These are phyloP conservation scores for Aspergillus hancockii DNA, from an alignment of 495 filamentous ascomycete genomes.

Conservation along the genomic window DNA sequence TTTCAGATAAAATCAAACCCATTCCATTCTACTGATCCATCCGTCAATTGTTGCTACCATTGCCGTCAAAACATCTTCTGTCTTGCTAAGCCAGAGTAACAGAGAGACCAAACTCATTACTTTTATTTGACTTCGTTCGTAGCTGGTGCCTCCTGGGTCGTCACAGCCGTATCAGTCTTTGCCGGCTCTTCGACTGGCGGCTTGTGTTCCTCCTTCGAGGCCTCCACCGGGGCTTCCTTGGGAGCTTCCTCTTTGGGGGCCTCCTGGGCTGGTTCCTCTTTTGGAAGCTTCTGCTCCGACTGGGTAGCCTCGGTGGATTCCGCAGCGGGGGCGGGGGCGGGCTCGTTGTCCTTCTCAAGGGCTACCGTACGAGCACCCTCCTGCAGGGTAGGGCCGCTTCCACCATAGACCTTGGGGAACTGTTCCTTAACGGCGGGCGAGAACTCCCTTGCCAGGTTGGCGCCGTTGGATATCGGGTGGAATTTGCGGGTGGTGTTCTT, in stretches of 20 bases:
- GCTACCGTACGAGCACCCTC: constrained; percentile 30
- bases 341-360: constrained; percentile 21
- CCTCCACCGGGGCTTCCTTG: constrained; percentile 16
- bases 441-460: constrained; percentile 66
- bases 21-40: constrained; percentile 21
- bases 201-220: constrained; percentile 16
- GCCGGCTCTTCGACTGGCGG: constrained; percentile 10
- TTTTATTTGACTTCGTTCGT: constrained; percentile 31
- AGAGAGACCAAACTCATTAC: neutral
- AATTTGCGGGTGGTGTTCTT: constrained; percentile 84
- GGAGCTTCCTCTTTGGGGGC: constrained; percentile 20
- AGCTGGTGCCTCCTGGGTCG: constrained; percentile 19
- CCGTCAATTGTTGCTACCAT: constrained; percentile 18
- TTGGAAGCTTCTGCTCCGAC: constrained; percentile 10
- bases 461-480: constrained; percentile 75
- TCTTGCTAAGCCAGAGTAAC: neutral
- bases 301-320: constrained; percentile 7
- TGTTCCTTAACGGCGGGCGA: constrained; percentile 54
- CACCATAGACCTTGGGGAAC: constrained; percentile 70
- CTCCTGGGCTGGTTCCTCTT: constrained; percentile 22
- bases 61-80: constrained; percentile 4
- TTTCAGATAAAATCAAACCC: constrained; percentile 10
- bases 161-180: constrained; percentile 13
- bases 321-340: constrained; percentile 17
- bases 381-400: constrained; percentile 53